Conservation (phyloP, 116 monocot genomes). For the Iris pallida region DNA sequence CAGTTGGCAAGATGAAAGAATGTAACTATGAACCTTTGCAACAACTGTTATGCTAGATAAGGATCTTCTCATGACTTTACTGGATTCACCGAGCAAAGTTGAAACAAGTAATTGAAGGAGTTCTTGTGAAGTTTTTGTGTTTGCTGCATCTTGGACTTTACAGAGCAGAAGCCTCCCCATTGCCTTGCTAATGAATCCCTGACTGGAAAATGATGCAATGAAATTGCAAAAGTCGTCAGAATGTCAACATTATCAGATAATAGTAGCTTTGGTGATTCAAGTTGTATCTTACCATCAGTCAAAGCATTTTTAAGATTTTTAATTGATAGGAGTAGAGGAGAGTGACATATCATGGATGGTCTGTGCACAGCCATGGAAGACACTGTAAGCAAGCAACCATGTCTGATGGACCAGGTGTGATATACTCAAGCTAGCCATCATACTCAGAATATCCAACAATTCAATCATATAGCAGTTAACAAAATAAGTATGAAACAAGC, state of each 20-base stretch:
- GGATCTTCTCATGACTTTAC: constrained; percentile 72
- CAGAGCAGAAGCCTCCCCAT: constrained; percentile 52
- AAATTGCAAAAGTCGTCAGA: not conserved
- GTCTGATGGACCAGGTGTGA: constrained; percentile 55
- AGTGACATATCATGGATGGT: constrained; percentile 48
- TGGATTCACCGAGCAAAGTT: constrained; percentile 66
- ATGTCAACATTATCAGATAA: no score
- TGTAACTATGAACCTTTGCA: constrained; percentile 47
- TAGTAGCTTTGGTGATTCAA: no score
- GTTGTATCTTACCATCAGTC: constrained; percentile 75
- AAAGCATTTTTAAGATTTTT: constrained; percentile 41
- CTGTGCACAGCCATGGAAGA: constrained; percentile 47
- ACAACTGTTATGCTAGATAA: constrained; percentile 64
- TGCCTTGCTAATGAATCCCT: constrained; percentile 66
- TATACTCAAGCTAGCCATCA: constrained; percentile 25
- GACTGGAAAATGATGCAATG: constrained; percentile 52
- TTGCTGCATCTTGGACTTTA: constrained; percentile 29
- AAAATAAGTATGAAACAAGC: no score
- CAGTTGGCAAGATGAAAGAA: no score
- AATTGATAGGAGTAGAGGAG: constrained; percentile 36
- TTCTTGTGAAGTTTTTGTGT: constrained; percentile 11
- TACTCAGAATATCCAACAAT: constrained; percentile 38
- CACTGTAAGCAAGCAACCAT: constrained; percentile 63
- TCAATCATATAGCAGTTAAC: no score
- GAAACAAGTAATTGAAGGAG: constrained; percentile 46